These are phyloP conservation scores for Mycena olivaceomarginata DNA, from an alignment of 768 basidiomycete species.

Conservation along the genomic window DNA sequence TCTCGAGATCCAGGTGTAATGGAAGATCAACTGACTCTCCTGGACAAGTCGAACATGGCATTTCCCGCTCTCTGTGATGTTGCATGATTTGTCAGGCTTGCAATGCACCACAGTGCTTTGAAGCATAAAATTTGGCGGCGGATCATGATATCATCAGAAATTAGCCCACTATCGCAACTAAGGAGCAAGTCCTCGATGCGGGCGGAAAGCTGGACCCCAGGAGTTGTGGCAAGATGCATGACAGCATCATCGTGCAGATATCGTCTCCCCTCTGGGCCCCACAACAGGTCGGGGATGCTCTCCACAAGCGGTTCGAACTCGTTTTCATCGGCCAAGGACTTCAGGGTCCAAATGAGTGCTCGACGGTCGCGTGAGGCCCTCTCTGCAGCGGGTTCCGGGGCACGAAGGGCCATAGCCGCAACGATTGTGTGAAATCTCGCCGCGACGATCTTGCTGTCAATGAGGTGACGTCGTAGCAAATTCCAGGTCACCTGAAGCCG, in stretches of 20 bases:
- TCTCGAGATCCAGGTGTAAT: no score
- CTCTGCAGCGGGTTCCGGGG: not conserved
- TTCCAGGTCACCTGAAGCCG: not conserved
- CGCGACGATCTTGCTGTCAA: not conserved
- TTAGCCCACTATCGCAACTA: conserved; percentile 8
- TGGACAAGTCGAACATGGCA: conserved; percentile 5
- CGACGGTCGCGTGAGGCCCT: not conserved
- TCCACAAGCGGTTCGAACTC: conserved; percentile 12
- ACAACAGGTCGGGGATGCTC: conserved; percentile 13
- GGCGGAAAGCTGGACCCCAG: not conserved
- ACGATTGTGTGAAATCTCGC: conserved; percentile 11
- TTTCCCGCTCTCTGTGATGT: not conserved
- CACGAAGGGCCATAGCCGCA: not conserved
- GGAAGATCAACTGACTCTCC: no score
- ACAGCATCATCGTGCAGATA: not conserved
- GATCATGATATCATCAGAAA: not conserved
- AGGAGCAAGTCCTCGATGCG: conserved; percentile 19
- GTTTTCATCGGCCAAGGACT: conserved; percentile 13
- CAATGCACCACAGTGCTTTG: conserved; percentile 19
- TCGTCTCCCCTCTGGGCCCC: conserved; percentile 10
- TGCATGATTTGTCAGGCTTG: conserved; percentile 4
- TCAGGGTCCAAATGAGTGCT: conserved; percentile 14
- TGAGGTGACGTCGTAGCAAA: not conserved
- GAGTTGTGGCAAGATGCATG: not conserved
- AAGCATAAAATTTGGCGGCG: conserved; percentile 16